Conservation (phyloP, 2,329 filamentous ascomycete genomes). For the Mycogone perniciosa region DNA sequence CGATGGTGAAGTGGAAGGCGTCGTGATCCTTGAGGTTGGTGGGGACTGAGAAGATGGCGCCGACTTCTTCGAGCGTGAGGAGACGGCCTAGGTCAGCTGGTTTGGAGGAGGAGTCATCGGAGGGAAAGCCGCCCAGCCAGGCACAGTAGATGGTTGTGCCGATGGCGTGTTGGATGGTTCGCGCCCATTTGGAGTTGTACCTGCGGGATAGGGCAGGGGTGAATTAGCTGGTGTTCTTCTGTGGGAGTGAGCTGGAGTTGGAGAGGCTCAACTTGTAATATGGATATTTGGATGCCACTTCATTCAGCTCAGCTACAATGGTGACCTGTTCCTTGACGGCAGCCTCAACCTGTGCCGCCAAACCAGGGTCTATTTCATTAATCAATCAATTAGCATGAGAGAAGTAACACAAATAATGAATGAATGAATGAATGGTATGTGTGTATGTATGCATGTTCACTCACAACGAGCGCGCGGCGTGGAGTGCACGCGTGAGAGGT, state of each 20-base stretch:
- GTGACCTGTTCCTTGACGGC: conserved; percentile 65
- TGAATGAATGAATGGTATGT: background rate
- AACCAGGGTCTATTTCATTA: conserved; percentile 47
- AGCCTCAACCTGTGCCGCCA: conserved; percentile 67
- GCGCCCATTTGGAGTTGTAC: conserved; percentile 80
- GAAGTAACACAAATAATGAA: background rate
- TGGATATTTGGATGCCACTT: conserved; percentile 74
- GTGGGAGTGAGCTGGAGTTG: background rate
- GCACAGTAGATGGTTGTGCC: conserved; percentile 51
- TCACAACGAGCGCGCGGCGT: conserved; percentile 59
- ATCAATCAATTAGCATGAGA: background rate
- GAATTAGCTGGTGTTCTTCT: background rate
- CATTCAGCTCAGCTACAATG: conserved; percentile 62
- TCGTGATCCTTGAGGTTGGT: conserved; percentile 87
- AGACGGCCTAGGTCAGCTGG: conserved; percentile 57
- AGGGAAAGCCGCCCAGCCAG: conserved; percentile 71
- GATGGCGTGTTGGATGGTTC: conserved; percentile 74
- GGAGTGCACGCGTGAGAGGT: conserved; percentile 84
- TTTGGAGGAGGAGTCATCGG: conserved; percentile 37
- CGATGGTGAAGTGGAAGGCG: conserved; percentile 90
- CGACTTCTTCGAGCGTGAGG: conserved; percentile 82
- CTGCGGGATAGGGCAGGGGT: conserved; percentile 30
- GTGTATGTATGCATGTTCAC: conserved; percentile 18
- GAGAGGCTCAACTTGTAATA: conserved; percentile 73
- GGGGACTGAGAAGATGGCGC: conserved; percentile 71